Evolutionary conservation across 2,329 filamentous ascomycete species (phyloP), one percentile per base, ranked within the genome.

Genomic region (Trichoderma cornu-damae): DNA sequence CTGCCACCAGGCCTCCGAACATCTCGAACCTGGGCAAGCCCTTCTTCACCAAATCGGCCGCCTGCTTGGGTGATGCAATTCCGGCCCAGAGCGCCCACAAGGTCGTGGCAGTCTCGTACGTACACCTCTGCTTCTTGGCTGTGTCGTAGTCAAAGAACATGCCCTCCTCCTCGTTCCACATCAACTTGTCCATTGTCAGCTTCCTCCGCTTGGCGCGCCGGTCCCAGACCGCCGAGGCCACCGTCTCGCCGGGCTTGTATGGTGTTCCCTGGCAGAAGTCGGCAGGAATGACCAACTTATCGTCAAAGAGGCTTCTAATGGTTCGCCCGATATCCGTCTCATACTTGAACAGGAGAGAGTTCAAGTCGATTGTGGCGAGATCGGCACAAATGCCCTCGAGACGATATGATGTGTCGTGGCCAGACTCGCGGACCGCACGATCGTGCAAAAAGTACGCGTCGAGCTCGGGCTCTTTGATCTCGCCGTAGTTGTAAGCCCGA

Each of bases 91-190:
- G 88, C 3, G 94, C 85, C 94, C 94, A 99, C 75, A 97, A 92
- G 0, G 92, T 96, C 2, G 94, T 99, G 55, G 88, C 90, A 62
- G 84, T 89, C 75, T 97, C 94, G 70, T 97, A 97, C 12, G 80
- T 83, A 63, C 85, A 90, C 66, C 88, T 89, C 73, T 90, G 74
- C 69, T 91, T 84, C 72, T 87, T 89, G 61, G 81, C 85, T 0
- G 90, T 96, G 75, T 99, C 82, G 72, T 97, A 99, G 74, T 99
- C 94, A 69, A 97, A 97, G 78, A 90, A 99, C 89, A 97, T 96
- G 59, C 93, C 93, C 69, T 89, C 85, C 64, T 89, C 79, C 64
- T 93, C 88, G 69, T 95, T 88, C 94, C 94, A 99, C 70, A 96
- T 84, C 68, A 94, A 90, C 75, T 91, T 94, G 73, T 97, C 89